These are phyloP conservation scores for Candida verbasci DNA, from an alignment of 805 yeast genomes.

Conservation along the genomic window DNA sequence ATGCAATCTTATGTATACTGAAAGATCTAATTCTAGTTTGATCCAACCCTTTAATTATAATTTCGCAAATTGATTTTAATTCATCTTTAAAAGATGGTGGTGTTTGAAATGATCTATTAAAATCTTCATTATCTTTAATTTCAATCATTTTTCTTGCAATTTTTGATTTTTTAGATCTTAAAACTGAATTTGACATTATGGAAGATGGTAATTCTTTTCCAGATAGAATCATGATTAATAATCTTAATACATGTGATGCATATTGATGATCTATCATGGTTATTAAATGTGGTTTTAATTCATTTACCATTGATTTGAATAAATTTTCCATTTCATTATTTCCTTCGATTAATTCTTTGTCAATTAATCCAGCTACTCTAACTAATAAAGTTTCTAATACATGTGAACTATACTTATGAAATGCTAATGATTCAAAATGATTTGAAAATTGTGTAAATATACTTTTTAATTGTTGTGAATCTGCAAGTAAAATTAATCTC, in stretches of 20 bases:
- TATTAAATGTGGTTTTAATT: conserved; percentile 54
- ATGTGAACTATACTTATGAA: conserved; percentile 91
- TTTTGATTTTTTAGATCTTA: conserved; percentile 79
- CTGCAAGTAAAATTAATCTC: conserved; percentile 67
- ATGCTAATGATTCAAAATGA: conserved; percentile 71
- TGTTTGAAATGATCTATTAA: conserved; percentile 59
- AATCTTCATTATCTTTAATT: conserved; percentile 72
- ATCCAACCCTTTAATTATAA: conserved; percentile 32
- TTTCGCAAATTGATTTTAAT: conserved; percentile 45
- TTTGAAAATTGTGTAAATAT: conserved; percentile 66
- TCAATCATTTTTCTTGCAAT: conserved; percentile 93
- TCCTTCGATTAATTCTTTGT: conserved; percentile 58
- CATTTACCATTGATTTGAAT: conserved; percentile 61
- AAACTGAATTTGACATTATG: conserved; percentile 60
- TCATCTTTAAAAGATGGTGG: conserved; percentile 66
- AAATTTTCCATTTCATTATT: conserved; percentile 57
- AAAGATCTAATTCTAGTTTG: conserved; percentile 54
- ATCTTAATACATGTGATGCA: conserved; percentile 82
- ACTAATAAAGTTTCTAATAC: conserved; percentile 83
- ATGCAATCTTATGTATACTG: conserved; percentile 75
- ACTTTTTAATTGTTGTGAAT: conserved; percentile 58
- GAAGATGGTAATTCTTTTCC: conserved; percentile 79
- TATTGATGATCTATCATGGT: conserved; percentile 70
- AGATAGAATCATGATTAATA: conserved; percentile 63
- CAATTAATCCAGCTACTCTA: conserved; percentile 68